A percentile compares a stretch with the other conserved stretches of the same genome.
Evolutionary conservation across 208 protist species (phyloP).

Genomic region (Herpetomonas samuelpessoai): DNA sequence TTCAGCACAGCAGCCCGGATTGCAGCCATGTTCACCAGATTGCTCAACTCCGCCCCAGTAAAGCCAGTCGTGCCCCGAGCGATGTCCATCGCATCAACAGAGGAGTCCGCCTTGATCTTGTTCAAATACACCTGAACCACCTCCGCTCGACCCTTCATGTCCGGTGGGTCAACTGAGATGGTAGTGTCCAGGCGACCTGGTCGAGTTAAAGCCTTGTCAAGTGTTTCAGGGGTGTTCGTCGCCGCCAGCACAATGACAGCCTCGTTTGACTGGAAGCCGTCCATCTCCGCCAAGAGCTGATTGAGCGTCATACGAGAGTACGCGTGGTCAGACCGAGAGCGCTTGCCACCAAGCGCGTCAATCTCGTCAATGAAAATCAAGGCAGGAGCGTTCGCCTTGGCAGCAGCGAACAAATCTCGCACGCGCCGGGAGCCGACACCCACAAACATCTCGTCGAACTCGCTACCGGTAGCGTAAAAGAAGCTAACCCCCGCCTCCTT

Average conservation of each 20-base stretch:
- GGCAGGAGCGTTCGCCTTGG: conserved; percentile 92
- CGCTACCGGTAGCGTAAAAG: conserved; percentile 94
- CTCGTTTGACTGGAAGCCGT: conserved; percentile 93
- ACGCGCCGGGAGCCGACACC: conserved; percentile 95
- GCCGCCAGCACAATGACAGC: conserved; percentile 97
- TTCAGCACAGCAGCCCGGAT: conserved; percentile 84
- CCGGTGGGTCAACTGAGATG: conserved; percentile 86
- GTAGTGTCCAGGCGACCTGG: conserved; percentile 90
- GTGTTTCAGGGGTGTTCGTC: conserved; percentile 96
- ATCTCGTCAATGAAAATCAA: conserved; percentile 99
- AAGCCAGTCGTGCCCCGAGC: conserved; percentile 88
- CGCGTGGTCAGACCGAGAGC: conserved; percentile 59
- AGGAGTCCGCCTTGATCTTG: conserved; percentile 71
- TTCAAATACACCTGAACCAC: conserved; percentile 86
- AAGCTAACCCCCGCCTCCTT: conserved; percentile 95
- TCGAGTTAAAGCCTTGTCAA: conserved; percentile 93
- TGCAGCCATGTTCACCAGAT: conserved; percentile 92
- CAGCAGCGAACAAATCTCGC: conserved; percentile 93
- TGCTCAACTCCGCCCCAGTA: conserved; percentile 90
- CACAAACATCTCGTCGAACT: conserved; percentile 98
- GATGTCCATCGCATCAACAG: conserved; percentile 76
- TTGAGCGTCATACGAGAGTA: conserved; percentile 95
- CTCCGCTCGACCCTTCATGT: conserved; percentile 89
- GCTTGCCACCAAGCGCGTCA: conserved; percentile 93
- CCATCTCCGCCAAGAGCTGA: conserved; percentile 97